Evolutionary conservation across 1,284 basidiomycete genomes (phyloP).

Genomic region (Puccinia polysora): DNA sequence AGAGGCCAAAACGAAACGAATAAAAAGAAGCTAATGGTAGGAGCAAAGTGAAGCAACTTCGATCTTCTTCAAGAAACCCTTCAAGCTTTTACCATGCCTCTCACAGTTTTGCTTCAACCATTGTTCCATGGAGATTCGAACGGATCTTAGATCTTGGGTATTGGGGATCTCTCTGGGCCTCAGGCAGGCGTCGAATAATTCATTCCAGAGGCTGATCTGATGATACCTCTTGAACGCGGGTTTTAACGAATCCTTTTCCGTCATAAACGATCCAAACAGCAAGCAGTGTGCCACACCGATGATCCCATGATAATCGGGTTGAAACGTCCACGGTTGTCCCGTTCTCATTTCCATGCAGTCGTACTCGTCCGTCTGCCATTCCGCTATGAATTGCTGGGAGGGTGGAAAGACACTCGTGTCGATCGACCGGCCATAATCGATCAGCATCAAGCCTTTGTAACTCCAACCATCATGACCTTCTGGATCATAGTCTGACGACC

Average conservation of each 20-base stretch:
- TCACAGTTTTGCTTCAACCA: constrained; percentile 68
- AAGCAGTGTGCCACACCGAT: constrained; percentile 90
- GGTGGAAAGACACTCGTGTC: constrained; percentile 74
- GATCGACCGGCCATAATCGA: constrained; percentile 93
- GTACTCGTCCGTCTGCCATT: constrained; percentile 78
- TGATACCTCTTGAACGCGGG: constrained; percentile 88
- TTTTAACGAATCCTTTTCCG: constrained; percentile 64
- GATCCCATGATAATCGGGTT: constrained; percentile 92
- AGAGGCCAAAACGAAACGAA: no score
- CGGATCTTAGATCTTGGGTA: constrained; percentile 16
- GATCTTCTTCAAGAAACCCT: constrained; percentile 74
- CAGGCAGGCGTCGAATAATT: constrained; percentile 77
- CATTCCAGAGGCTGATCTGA: constrained; percentile 81
- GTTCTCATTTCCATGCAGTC: constrained; percentile 89
- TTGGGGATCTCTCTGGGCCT: constrained; percentile 65
- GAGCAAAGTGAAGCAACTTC: constrained; percentile 53
- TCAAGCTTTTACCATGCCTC: constrained; percentile 78
- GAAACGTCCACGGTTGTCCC: constrained; percentile 78
- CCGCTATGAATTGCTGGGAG: constrained; percentile 73
- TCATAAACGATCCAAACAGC: constrained; percentile 89
- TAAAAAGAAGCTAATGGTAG: constrained; percentile 7
- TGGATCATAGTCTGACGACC: constrained; percentile 71
- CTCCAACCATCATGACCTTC: constrained; percentile 77
- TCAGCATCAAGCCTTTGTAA: constrained; percentile 80
- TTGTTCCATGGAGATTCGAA: constrained; percentile 75